Base-by-base conservation (phyloP, 306 rosid genomes). In the Glycine tomentella region DNA sequence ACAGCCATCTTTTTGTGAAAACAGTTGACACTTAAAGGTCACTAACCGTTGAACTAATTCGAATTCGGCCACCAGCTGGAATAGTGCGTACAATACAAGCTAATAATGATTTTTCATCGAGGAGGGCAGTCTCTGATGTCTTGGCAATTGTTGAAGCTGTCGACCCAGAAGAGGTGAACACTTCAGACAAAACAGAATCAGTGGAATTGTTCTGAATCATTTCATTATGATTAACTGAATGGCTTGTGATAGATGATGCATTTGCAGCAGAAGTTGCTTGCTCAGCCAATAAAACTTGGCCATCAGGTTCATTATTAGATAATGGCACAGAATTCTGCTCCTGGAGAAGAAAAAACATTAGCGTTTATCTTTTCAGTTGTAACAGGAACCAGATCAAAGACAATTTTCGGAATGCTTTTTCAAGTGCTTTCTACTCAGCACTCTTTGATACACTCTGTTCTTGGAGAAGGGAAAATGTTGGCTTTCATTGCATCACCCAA, bases 11-110 rank as follows among this genome's bases (percentile, higher is more conserved):
- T 83, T 42, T 45, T 9, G 20, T 20, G 46, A 64, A n/a, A 65
- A 50, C n/a, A 65, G 20, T 45, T 82, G 53, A 80, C 6, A 38
- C 13, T 38, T 42, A 52, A 72, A 25, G 81, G 84, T 73, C 68
- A 92, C 92, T 81, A 69, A 89, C 99, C 66, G 99, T 96, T 46
- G 97, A 90, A 82, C 98, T 93, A 11, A 96, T 90, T 50, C 88
- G 92, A 86, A 93, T 92, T 82, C 87, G 87, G 67, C 97, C 97
- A 84, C 98, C 91, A 69, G 99, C 92, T 33, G 99, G 99, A 88
- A 95, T 90, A 70, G 99, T 96, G 72, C 99, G 99, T 74, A 88
- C 99, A 79, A 96, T 87, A 80, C 97, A 92, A 48, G 97, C 90
- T 77, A 96, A 82, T 74, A 93, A 83, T 42, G 97, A 89, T 80